Base-by-base conservation (phyloP, 1,139 yeast species). In the Diutina ranongensis region DNA sequence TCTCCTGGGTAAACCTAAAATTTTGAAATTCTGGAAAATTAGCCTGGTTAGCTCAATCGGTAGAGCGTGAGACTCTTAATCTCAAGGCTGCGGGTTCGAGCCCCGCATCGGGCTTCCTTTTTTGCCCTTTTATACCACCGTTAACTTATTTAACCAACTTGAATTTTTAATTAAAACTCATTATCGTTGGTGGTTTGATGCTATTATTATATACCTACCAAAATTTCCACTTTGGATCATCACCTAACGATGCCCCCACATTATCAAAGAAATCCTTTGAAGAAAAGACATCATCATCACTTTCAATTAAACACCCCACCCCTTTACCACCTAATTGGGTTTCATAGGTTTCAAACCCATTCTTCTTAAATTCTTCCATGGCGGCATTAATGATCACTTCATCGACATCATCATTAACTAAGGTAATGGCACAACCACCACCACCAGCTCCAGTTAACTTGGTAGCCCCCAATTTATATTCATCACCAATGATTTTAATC, bases 381-480 rank as follows among this genome's bases (percentile, higher is more conserved):
- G 70, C 71, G 8, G 62, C 63, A 16, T 59, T 57, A 12, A 72
- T 53, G 1, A 48, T 52, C 1, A 50, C 56, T 40, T 60, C 66
- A 1, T 61, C 58, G 3, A 66, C 67, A 10, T 68, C 71, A 45
- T 76, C 81, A 45, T 77, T 69, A 12, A 89, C 71, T 46, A 92
- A 66, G 0, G 97, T 92, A 48, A 94, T 83, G 18, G 97, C 95
- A 67, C 99, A 92, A 1, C 99, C 99, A 42, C 99, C 99, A 18
- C 98, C 98, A 22, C 99, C 99, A 0, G 98, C 98, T 40, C 99
- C 99, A 0, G 98, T 92, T 49, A 92, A 72, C 61, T 92, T 92
- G 1, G 99, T 89, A 49, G 85, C 80, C 5, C 99, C 99, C 33
- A 92, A 63, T 1, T 67, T 58, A 47, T 76, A 58, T 42, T 68